Conservation (phyloP, 441 rosid genomes). For the Populus hybrid region DNA sequence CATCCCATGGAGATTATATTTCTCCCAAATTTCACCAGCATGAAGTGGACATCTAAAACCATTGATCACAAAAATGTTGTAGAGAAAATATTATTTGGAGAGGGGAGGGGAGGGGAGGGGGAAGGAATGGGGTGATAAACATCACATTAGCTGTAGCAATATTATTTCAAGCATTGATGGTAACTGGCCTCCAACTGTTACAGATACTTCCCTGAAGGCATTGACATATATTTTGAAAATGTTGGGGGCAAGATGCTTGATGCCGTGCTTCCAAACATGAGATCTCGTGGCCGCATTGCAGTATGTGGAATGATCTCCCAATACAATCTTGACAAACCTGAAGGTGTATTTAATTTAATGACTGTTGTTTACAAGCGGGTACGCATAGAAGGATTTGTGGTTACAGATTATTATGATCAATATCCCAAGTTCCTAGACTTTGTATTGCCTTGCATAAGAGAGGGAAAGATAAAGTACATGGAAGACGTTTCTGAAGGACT, state of each 20-base stretch:
- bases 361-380: conserved; percentile 23
- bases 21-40: neutral
- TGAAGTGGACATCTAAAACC: neutral
- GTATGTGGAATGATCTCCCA: conserved; percentile 48
- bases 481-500: conserved; percentile 48
- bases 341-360: conserved; percentile 29
- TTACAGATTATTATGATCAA: conserved; percentile 19
- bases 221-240: conserved; percentile 38
- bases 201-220: conserved; percentile 35
- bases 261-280: conserved; percentile 27
- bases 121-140: neutral
- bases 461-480: conserved; percentile 34
- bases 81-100: neutral
- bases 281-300: conserved; percentile 26
- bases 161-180: neutral
- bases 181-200: neutral
- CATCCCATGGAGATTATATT: neutral
- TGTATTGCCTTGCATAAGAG: conserved; percentile 33
- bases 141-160: neutral
- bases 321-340: conserved; percentile 32
- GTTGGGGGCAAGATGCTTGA: conserved; percentile 42
- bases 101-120: neutral
- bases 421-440: conserved; percentile 35
- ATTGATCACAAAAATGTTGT: neutral
- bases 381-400: conserved; percentile 39